These are phyloP conservation scores for Alternaria sp. DNA, from an alignment of 2,329 filamentous ascomycete genomes.

Conservation along the genomic window DNA sequence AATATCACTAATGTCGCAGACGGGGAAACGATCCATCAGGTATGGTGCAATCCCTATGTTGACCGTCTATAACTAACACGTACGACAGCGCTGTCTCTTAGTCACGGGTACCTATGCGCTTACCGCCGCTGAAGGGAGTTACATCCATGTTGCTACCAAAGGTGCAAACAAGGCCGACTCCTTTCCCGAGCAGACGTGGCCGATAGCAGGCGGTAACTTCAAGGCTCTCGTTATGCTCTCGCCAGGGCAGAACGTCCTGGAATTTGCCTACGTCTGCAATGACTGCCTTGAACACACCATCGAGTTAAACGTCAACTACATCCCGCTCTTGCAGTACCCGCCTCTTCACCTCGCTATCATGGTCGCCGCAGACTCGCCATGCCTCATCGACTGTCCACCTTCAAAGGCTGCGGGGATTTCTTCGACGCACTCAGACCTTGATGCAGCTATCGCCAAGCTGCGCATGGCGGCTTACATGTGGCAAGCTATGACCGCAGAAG, in stretches of 20 bases:
- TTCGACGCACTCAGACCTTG: constrained; percentile 35
- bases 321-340: constrained; percentile 39
- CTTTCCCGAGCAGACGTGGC: constrained; percentile 43
- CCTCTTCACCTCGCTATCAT: constrained; percentile 44
- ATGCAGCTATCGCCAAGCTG: constrained; percentile 42
- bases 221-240: constrained; percentile 42
- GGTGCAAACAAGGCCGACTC: constrained; percentile 24
- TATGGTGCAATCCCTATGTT: background rate
- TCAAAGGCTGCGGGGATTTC: constrained; percentile 31
- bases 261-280: constrained; percentile 29
- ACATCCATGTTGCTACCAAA: constrained; percentile 29
- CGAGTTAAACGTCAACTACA: constrained; percentile 30
- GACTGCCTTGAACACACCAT: constrained; percentile 18
- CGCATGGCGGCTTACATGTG: constrained; percentile 47
- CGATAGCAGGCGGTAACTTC: constrained; percentile 39
- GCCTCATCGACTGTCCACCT: constrained; percentile 40
- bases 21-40: constrained; percentile 39
- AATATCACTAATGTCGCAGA: constrained; percentile 30
- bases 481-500: constrained; percentile 45
- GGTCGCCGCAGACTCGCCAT: constrained; percentile 42
- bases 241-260: constrained; percentile 30
- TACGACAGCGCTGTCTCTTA: constrained; percentile 33
- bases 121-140: constrained; percentile 22
- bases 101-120: constrained; percentile 33
- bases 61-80: background rate